These are phyloP conservation scores for Monosporascus sp. DNA, from an alignment of 2,329 filamentous ascomycete species.

Conservation along the genomic window DNA sequence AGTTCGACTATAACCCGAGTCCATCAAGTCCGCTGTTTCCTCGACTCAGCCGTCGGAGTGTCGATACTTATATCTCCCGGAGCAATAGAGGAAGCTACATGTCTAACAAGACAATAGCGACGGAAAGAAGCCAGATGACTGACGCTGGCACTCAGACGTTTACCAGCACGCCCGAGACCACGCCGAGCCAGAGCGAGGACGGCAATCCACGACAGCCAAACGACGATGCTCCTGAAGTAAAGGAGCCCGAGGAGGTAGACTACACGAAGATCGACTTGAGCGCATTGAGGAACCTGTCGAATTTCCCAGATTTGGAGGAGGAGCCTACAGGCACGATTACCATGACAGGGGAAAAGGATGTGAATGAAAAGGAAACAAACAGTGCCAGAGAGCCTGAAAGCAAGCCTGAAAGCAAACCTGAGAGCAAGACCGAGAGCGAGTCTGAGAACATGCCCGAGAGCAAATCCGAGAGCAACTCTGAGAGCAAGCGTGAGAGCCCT, in stretches of 20 bases:
- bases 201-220: slow-evolving; percentile 37
- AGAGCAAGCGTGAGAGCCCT: background rate
- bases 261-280: slow-evolving; percentile 55
- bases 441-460: slow-evolving; percentile 1
- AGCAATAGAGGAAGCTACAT: slow-evolving; percentile 73
- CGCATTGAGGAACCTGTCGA: slow-evolving; percentile 41
- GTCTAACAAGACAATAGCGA: slow-evolving; percentile 54
- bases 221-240: slow-evolving; percentile 34
- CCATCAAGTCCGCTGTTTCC: slow-evolving; percentile 68
- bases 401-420: background rate
- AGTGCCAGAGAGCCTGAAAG: slow-evolving; percentile 3
- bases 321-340: slow-evolving; percentile 12
- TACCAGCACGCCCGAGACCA: slow-evolving; percentile 47
- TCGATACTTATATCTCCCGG: slow-evolving; percentile 55
- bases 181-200: slow-evolving; percentile 52
- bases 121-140: slow-evolving; percentile 64
- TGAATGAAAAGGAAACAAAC: slow-evolving; percentile 1
- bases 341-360: slow-evolving; percentile 8
- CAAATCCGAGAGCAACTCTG: background rate
- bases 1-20: slow-evolving; percentile 76
- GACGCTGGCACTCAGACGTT: slow-evolving; percentile 62
- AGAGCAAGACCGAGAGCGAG: background rate
- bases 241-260: slow-evolving; percentile 48
- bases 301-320: slow-evolving; percentile 32
- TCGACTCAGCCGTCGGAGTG: slow-evolving; percentile 59